A percentile compares a stretch with the other conserved stretches of the same genome.
phyloP scores from a whole-genome alignment of 2,329 filamentous ascomycete genomes.

The Tympanopsis confertula region DNA sequence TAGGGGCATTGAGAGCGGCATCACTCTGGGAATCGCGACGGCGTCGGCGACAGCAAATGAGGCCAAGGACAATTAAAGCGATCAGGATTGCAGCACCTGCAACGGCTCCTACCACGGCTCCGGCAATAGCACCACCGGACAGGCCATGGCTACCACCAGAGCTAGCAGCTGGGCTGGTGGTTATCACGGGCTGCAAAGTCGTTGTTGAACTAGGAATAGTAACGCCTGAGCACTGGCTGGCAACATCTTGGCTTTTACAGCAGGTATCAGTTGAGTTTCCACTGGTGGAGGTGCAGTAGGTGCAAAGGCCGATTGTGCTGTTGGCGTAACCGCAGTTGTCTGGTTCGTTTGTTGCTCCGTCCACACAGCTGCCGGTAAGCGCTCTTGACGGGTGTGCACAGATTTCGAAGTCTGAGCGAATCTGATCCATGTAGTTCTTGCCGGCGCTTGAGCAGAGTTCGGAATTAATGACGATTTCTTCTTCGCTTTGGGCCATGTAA shows the following conservation, averaged over 20 bases:
- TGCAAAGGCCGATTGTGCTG: constrained; percentile 66
- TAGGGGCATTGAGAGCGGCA: constrained; percentile 67
- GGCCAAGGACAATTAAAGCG: constrained; percentile 26
- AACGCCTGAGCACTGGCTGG: constrained; percentile 64
- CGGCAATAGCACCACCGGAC: constrained; percentile 80
- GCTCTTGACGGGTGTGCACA: constrained; percentile 76
- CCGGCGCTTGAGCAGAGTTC: constrained; percentile 60
- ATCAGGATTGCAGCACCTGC: constrained; percentile 60
- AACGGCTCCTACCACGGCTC: constrained; percentile 74
- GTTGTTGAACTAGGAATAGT: constrained; percentile 64
- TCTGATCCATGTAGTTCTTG: constrained; percentile 58
- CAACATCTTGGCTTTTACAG: constrained; percentile 73
- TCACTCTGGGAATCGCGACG: constrained; percentile 42
- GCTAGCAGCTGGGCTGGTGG: constrained; percentile 28
- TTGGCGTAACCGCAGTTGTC: constrained; percentile 75
- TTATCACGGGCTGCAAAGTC: constrained; percentile 47
- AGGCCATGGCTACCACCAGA: constrained; percentile 34
- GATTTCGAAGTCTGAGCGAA: constrained; percentile 83
- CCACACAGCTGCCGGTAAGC: constrained; percentile 62
- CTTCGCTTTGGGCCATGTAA: constrained; percentile 77
- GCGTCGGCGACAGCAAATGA: constrained; percentile 54
- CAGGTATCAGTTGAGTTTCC: constrained; percentile 91
- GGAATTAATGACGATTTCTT: constrained; percentile 65
- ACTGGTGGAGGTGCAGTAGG: constrained; percentile 73
- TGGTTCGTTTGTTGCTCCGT: constrained; percentile 68